Evolutionary conservation across 306 rosid species (phyloP), one percentile per base, ranked within the genome.

Genomic region (Vicia villosa): DNA sequence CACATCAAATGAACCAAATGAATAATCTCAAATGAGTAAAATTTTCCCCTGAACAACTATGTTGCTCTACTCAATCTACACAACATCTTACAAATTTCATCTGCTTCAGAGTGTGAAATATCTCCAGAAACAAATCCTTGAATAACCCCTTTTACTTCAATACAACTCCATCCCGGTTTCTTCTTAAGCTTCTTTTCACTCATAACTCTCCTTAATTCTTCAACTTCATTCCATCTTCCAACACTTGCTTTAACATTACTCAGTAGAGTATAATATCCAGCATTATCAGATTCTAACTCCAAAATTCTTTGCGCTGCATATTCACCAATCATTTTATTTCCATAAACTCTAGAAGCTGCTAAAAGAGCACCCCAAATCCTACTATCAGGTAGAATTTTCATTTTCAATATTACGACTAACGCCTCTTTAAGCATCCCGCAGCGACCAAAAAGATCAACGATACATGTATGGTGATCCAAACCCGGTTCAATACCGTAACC

Each of bases 341-440:
- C 79, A 63, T 87, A 61, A 76, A 87, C 77, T 75, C 75, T 79
- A 34, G 82, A 78, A 41, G 87, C 87, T 14, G 87, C 74, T 63
- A 86, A 78, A 82, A 84, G 88, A 72, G 91, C 85, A 75, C 82
- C 86, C 84, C 85, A 84, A 17, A 86, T 87, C 83, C 85, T 77
- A 67, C 92, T 37, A 74, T 82, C 89, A 57, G 80, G 85, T 41
- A 41, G 19, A 78, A 28, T 55, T 15, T 30, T 22, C 87, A 82
- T 56, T 69, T 83, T 87, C 66, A 82, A 60, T 55, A 82, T 82
- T 59, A 82, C 50, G n/a, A 73, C 51, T 6, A 82, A 70, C 57
- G 86, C 89, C 71, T 80, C 92, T 57, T 83, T 72, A 54, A 84
- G 82, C 79, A 80, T 77, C 15, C 87, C 88, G 1, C 24, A 26